Evolutionary conservation across 148 eudicot genomes (phyloP).

Genomic region (Tetragonia tetragonoides): DNA sequence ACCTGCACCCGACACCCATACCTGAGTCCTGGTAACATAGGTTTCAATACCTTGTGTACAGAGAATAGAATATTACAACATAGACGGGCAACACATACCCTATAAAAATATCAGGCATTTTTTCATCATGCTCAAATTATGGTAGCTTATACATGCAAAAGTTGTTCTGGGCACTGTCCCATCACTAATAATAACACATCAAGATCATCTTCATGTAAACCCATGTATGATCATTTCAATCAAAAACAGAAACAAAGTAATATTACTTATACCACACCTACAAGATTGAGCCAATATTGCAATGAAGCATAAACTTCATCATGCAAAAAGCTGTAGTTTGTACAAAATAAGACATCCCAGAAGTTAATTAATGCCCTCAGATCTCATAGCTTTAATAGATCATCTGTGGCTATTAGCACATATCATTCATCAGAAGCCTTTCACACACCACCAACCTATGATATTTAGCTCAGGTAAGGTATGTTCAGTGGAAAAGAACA

Average conservation of each 20-base stretch:
- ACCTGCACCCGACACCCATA: too few species aligned
- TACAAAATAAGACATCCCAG: neutral
- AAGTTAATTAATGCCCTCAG: constrained; percentile 21
- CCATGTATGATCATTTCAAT: neutral
- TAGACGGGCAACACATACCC: neutral
- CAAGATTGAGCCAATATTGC: neutral
- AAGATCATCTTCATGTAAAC: neutral
- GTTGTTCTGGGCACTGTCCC: neutral
- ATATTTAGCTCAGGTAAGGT: too few species aligned
- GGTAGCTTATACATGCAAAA: neutral
- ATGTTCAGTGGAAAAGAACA: neutral
- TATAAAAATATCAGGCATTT: neutral
- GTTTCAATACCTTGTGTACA: too few species aligned
- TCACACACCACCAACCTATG: constrained; percentile 9
- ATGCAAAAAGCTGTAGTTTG: neutral
- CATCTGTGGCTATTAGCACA: constrained; percentile 21
- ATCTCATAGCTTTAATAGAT: constrained; percentile 26
- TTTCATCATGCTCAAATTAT: neutral
- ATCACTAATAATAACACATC: neutral
- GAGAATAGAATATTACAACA: neutral
- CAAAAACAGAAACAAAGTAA: too few species aligned
- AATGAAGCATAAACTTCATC: too few species aligned
- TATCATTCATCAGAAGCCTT: constrained; percentile 14
- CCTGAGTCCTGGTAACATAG: too few species aligned
- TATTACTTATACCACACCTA: neutral